Conservation (phyloP, 2,329 filamentous ascomycete genomes). For the Scytalidium sp. region DNA sequence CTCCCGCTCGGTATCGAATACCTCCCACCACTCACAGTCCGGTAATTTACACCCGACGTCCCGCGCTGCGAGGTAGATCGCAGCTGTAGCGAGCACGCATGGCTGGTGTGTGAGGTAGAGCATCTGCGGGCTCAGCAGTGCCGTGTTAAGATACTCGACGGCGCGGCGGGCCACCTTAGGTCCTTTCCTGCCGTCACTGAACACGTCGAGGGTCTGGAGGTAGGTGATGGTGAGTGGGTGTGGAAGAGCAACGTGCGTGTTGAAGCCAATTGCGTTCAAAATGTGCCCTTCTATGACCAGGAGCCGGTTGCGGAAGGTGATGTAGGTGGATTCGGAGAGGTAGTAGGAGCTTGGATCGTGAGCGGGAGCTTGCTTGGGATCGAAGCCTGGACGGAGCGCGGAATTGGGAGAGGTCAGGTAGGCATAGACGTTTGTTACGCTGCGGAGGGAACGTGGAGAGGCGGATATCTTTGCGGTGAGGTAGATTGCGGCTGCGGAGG, state of each 20-base stretch:
- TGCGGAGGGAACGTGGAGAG: constrained; percentile 71
- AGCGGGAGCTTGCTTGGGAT: not conserved
- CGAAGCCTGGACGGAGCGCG: constrained; percentile 16
- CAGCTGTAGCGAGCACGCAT: constrained; percentile 76
- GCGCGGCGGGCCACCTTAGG: constrained; percentile 60
- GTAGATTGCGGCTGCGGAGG: constrained; percentile 79
- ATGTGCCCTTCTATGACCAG: constrained; percentile 75
- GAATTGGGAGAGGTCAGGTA: constrained; percentile 69
- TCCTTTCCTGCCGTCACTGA: constrained; percentile 35
- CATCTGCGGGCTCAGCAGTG: constrained; percentile 81
- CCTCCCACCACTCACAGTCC: constrained; percentile 91
- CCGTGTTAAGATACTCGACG: constrained; percentile 80
- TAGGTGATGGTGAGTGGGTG: constrained; percentile 89
- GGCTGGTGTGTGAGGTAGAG: constrained; percentile 93
- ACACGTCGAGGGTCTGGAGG: constrained; percentile 80
- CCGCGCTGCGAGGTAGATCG: constrained; percentile 83
- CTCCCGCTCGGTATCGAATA: constrained; percentile 94
- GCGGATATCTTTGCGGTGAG: constrained; percentile 80
- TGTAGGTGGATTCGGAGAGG: constrained; percentile 71
- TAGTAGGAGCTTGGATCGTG: constrained; percentile 56
- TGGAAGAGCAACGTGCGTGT: constrained; percentile 81
- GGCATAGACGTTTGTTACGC: constrained; percentile 79
- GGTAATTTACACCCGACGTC: constrained; percentile 77
- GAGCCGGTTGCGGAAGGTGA: constrained; percentile 59
- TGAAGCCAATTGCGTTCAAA: constrained; percentile 73